A percentile compares a stretch with the other conserved stretches of the same genome.
phyloP scores from a whole-genome alignment of 176 grass and related monocot genomes.

The Avena insularis region DNA sequence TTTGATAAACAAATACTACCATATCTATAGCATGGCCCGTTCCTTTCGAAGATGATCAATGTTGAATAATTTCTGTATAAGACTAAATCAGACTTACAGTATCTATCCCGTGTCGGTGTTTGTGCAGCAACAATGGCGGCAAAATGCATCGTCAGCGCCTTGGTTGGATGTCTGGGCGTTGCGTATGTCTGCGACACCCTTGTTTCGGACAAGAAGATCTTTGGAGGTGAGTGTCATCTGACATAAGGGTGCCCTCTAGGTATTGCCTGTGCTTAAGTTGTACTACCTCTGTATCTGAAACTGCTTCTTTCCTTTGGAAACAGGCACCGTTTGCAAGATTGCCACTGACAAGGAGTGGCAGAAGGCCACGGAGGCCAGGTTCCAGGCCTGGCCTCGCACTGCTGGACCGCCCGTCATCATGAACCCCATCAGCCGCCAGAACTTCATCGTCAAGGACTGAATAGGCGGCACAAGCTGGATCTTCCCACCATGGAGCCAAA shows the following conservation, averaged over 20 bases:
- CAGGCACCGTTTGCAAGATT: constrained; percentile 59
- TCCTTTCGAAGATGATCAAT: neutral
- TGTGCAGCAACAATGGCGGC: constrained; percentile 51
- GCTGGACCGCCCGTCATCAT: constrained; percentile 89
- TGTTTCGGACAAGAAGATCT: constrained; percentile 61
- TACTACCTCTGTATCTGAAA: neutral
- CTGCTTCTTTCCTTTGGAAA: neutral
- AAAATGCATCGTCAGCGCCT: constrained; percentile 35
- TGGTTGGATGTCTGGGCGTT: constrained; percentile 43
- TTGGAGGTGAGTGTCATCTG: constrained; percentile 56
- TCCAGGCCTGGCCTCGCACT: constrained; percentile 92
- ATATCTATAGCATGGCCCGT: neutral
- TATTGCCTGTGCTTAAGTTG: neutral
- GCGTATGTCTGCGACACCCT: constrained; percentile 53
- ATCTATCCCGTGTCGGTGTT: neutral
- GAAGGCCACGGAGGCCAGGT: constrained; percentile 70
- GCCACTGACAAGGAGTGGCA: constrained; percentile 83
- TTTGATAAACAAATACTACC: neutral
- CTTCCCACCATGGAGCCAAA: constrained; percentile 29
- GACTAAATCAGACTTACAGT: neutral
- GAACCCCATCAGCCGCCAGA: constrained; percentile 96
- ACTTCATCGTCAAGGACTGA: constrained; percentile 80
- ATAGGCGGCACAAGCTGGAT: constrained; percentile 8
- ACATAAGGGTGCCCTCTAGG: neutral
- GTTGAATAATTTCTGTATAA: neutral